Base-by-base conservation (phyloP, 805 yeast genomes). In the Lipomyces sp. region DNA sequence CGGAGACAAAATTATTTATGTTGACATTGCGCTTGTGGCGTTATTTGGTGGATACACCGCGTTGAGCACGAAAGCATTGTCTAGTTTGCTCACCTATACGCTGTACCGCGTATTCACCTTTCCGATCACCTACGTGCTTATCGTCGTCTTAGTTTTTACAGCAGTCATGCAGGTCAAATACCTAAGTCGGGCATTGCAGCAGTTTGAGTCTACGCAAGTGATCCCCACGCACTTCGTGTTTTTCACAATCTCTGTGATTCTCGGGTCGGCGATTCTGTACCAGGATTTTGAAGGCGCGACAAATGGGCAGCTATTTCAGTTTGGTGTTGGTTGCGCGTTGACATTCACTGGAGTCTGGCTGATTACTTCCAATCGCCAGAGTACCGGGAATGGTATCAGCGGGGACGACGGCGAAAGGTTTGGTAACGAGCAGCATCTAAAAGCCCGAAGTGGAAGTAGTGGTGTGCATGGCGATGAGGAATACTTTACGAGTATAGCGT, bases 161-260 rank as follows among this genome's bases (percentile, higher is more conserved):
- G 75, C 77, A 0, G 61, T 69, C 1, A 57, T 71, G 34, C 79
- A 77, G 53, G 67, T 75, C 28, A 61, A 65, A 31, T 66, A 68
- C 29, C 61, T 77, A 13, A 69, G 70, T 53, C 65, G 68, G 16
- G 70, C 75, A 2, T 62, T 77, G 35, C 65, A 65, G 34, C 58
- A 63, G 13, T 75, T 72, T 45, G 70, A 70, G 16, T 72, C 77
- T 2, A 73, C 77, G 34, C 68, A 71, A 5, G 79, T 77, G 2
- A 73, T 77, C 7, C 80, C 81, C 0, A 68, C 75, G 34, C 79
- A 76, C 57, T 76, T 75, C 63, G 75, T 70, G 4, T 68, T 74
- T 31, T 76, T 77, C 65, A 74, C 78, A 0, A 52, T 71, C 8
- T 68, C 75, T 2, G 76, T 74, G 2, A 65, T 72, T 24, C 32